Base-by-base conservation (phyloP, 2,329 filamentous ascomycete genomes). In the Tricladium varicosporioides region DNA sequence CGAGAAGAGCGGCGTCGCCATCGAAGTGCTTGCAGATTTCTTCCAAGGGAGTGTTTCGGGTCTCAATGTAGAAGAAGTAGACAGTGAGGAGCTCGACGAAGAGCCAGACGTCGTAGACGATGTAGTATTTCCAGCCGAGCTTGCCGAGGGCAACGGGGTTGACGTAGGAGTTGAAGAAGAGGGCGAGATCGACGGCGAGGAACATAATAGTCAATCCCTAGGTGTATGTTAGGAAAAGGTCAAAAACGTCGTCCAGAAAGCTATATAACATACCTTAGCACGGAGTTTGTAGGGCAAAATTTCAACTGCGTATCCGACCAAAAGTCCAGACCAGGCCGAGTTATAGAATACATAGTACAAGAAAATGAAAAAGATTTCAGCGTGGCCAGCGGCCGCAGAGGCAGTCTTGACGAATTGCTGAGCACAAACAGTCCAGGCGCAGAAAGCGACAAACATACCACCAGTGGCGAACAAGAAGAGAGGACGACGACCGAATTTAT, bases 341-440 rank as follows among this genome's bases (percentile, higher is more conserved):
- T 72, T 71, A 53, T 69, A 74, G 65, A 80, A 77, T 53, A 78
- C 71, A 48, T 72, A 72, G 73, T 76, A 79, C 57, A 80, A 69
- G 72, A 75, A 81, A 66, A 81, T 77, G 71, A 80, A 76, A 57
- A 71, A 72, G 56, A 78, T 72, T 59, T 65, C 64, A 2, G 65
- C 63, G 18, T 56, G 40, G 33, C 60, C 65, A 52, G 63, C 59
- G 14, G 55, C 51, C 8, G n/a, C 43, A 10, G 55, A 48, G 1
- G 16, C 33, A 7, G 58, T 63, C 18, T 57, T 56, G 42, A 53
- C 48, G 36, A 58, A 61, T 9, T 57, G 55, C 31, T 63, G 63
- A 15, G 65, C 60, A 48, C 59, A 63, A n/a, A 64, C 49, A 9
- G 65, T 67, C 62, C 61, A 63, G 51, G 59, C 31, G 15, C 58